Conservation (phyloP, 2,329 filamentous ascomycete genomes). For the Aspergillus bombycis region DNA sequence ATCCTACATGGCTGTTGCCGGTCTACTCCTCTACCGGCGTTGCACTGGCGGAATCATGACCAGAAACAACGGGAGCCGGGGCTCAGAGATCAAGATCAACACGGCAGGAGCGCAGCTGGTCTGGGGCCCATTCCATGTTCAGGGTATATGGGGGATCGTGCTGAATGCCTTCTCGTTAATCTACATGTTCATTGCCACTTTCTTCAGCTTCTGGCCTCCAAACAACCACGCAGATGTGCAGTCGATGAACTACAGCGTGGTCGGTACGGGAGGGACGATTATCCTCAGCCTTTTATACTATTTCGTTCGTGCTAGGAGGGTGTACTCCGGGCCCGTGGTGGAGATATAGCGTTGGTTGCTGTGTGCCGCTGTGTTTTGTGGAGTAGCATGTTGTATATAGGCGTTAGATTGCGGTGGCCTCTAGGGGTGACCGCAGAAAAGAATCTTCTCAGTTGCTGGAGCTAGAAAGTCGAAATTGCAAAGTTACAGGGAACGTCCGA, state of each 20-base stretch:
- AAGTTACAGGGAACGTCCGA: not conserved
- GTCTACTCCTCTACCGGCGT: conserved; percentile 33
- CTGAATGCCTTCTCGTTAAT: conserved; percentile 49
- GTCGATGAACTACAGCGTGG: conserved; percentile 1
- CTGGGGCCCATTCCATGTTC: conserved; percentile 34
- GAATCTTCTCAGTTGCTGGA: not conserved
- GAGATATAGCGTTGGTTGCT: not conserved
- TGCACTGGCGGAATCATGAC: conserved; percentile 24
- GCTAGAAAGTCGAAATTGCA: no score
- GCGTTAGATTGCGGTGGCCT: not conserved
- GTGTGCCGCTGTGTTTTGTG: not conserved
- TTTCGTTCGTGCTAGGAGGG: not conserved
- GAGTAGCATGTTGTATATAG: not conserved
- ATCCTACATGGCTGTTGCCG: conserved; percentile 34
- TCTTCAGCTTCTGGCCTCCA: conserved; percentile 55
- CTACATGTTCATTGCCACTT: conserved; percentile 51
- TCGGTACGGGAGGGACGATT: not conserved
- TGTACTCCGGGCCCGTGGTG: not conserved
- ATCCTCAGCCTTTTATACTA: not conserved
- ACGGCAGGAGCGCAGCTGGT: conserved; percentile 30
- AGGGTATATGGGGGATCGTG: conserved; percentile 39
- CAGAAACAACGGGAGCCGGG: conserved; percentile 11
- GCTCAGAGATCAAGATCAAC: conserved; percentile 23
- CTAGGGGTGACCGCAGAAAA: no score
- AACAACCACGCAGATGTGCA: not conserved